phyloP scores from a whole-genome alignment of 208 protist species.

The Strigomonas oncopelti region DNA sequence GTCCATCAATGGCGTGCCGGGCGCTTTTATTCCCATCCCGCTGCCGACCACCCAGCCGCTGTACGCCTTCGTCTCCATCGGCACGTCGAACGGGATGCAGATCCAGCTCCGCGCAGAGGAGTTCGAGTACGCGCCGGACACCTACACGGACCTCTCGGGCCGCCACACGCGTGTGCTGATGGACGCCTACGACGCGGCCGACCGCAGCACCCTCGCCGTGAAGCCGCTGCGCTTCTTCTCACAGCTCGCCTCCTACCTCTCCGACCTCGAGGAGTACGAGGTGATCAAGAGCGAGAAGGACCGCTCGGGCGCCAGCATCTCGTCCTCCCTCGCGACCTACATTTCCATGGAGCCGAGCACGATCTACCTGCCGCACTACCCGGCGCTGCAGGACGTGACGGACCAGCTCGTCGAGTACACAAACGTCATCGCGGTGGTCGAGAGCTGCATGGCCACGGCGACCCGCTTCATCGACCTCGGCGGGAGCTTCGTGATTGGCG shows the following conservation, averaged over 20 bases:
- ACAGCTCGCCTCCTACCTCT: conserved; percentile 80
- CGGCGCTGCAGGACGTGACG: conserved; percentile 35
- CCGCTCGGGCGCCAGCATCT: conserved; percentile 7
- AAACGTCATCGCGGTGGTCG: conserved; percentile 73
- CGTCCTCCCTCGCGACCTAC: conserved; percentile 1
- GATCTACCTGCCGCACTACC: conserved; percentile 47
- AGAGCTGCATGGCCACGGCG: conserved; percentile 87
- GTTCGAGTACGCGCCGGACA: conserved; percentile 82
- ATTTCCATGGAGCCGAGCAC: conserved; percentile 26
- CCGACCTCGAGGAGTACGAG: conserved; percentile 57
- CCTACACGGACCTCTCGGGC: conserved; percentile 77
- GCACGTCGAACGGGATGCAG: conserved; percentile 72
- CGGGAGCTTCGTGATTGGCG: conserved; percentile 55
- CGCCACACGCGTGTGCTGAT: conserved; percentile 59
- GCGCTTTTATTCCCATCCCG: conserved; percentile 74
- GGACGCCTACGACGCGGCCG: conserved; percentile 26
- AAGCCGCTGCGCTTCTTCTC: conserved; percentile 70
- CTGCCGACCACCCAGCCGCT: conserved; percentile 39
- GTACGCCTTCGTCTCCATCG: conserved; percentile 82
- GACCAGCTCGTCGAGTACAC: conserved; percentile 32
- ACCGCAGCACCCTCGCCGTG: conserved; percentile 45
- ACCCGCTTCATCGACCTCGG: conserved; percentile 85
- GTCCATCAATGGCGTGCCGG: conserved; percentile 78
- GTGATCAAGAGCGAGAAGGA: conserved; percentile 3
- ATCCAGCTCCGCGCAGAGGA: conserved; percentile 59